Evolutionary conservation across 2,329 filamentous ascomycete species (phyloP), one percentile per base, ranked within the genome.

Genomic region (Neospermospora avenae): DNA sequence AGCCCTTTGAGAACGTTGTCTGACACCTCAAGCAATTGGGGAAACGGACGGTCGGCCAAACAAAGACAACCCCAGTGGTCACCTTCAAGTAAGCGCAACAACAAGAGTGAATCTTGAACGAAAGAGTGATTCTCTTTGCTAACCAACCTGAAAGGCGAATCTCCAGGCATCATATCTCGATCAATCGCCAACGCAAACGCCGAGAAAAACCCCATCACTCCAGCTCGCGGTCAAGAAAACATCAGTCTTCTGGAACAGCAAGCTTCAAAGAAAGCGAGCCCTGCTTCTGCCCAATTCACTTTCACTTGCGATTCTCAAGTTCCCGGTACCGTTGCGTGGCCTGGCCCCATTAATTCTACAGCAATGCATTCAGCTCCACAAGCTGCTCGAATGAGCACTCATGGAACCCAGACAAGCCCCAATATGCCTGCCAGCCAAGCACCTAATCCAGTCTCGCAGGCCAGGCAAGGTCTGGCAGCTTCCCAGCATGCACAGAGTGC

Each of bases 281-380:
- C 90, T 4, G 84, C 88, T 5, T 91, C 92, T 59, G 89, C 90
- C 0, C 91, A 97, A 69, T 99, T 99, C 73, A 99, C 95, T 10
- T 99, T 99, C 72, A 96, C 91, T 13, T 97, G 92, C 75, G 90
- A 96, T 70, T 93, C 93, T 1, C 91, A 95, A 72, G 91, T 92
- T 39, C 87, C 90, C 0, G 91, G 88, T 61, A 86, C 88, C 58
- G 84, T 91, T 73, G 85, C 87, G 55, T 91, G 89, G 86, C 89
- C 90, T 45, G 85, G 87, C 70, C 59, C 68, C 25, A 65, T 58
- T 20, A 66, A 44, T 61, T 55, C 61, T n/a, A 39, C 60, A 35
- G 53, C 53, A 22, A 67, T 70, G 57, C 58, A 68, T 55, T 64
- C 67, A 60, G 68, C 61, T 58, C 65, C 67, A 54, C 59, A 59